Evolutionary conservation across 371 early-diverging fungal genomes (phyloP).

Genomic region (Entomophthora muscae): DNA sequence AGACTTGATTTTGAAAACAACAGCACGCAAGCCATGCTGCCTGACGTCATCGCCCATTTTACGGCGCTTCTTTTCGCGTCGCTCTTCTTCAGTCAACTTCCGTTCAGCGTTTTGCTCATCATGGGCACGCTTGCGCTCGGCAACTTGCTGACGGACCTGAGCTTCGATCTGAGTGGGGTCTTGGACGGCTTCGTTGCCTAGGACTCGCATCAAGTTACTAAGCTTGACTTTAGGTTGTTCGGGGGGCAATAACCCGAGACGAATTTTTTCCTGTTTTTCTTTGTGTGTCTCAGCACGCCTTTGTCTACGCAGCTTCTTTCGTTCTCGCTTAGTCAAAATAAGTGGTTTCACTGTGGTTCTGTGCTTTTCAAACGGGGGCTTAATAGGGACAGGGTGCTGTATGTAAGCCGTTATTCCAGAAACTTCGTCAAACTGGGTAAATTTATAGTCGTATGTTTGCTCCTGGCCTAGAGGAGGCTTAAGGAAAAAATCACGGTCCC

Average conservation of each 20-base stretch:
- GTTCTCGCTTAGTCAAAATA: conserved; percentile 76
- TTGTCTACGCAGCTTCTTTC: conserved; percentile 82
- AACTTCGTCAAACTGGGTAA: conserved; percentile 25
- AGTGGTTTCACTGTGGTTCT: conserved; percentile 47
- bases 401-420: conserved; percentile 58
- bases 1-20: conserved; percentile 58
- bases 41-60: conserved; percentile 59
- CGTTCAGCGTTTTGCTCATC: conserved; percentile 59
- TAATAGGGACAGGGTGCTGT: conserved; percentile 84
- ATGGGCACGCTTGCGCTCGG: conserved; percentile 61
- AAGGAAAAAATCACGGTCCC: conserved; percentile 43
- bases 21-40: conserved; percentile 9
- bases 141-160: conserved; percentile 67
- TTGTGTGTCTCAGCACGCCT: conserved; percentile 64
- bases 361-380: conserved; percentile 53
- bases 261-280: conserved; percentile 87
- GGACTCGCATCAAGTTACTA: conserved; percentile 82
- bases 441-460: conserved; percentile 12
- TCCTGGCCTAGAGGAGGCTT: background rate
- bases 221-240: conserved; percentile 84
- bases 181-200: conserved; percentile 77
- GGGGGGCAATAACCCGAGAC: conserved; percentile 81
- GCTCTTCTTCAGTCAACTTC: conserved; percentile 74
- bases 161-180: conserved; percentile 90
- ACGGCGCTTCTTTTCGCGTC: conserved; percentile 45